Conservation (phyloP, 176 grass and related monocot genomes). For the Rhynchospora pubera region DNA sequence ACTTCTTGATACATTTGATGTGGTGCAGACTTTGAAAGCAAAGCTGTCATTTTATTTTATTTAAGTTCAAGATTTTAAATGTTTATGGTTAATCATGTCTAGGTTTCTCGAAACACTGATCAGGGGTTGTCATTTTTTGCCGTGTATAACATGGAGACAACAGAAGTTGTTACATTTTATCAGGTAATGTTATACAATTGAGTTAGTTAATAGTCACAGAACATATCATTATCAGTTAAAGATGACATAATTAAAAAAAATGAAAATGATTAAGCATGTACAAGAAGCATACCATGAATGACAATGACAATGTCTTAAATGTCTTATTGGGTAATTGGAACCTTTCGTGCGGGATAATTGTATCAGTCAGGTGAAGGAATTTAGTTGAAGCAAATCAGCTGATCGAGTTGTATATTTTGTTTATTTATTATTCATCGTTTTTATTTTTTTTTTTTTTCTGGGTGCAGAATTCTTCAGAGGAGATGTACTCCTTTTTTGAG, state of each 20-base stretch:
- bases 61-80: not conserved
- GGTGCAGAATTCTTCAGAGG: conserved; percentile 86
- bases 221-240: not conserved
- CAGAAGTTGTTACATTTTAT: conserved; percentile 86
- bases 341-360: not conserved
- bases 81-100: conserved; percentile 2
- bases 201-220: not conserved
- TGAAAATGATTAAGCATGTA: not conserved
- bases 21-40: not conserved
- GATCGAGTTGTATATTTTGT: not conserved
- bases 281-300: not conserved
- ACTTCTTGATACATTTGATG: not conserved
- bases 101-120: conserved; percentile 79
- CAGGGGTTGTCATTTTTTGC: conserved; percentile 86
- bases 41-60: not conserved
- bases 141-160: conserved; percentile 99
- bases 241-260: not conserved
- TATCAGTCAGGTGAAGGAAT: not conserved
- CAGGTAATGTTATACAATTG: conserved; percentile 38
- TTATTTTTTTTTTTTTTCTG: not conserved
- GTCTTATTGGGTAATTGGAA: not conserved
- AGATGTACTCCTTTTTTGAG: conserved; percentile 82
- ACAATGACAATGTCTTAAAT: not conserved
- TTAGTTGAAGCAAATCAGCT: not conserved
- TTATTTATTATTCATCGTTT: not conserved